phyloP scores from a whole-genome alignment of 2,329 filamentous ascomycete genomes.

The Diplodia scrobiculata region DNA sequence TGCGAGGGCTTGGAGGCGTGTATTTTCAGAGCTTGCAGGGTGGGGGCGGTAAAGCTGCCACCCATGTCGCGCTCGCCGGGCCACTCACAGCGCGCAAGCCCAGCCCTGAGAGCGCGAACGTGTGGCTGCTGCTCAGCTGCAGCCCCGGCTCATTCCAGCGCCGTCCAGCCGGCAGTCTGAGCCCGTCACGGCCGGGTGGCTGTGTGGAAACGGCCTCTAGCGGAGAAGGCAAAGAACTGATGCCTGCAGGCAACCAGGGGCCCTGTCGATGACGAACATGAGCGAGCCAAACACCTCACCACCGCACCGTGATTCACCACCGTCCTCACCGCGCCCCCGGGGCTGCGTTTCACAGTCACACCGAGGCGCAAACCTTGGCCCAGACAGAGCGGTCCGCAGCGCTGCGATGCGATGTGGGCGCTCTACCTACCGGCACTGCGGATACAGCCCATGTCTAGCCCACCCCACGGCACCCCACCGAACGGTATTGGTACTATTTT shows the following conservation, averaged over 20 bases:
- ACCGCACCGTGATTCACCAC: not conserved
- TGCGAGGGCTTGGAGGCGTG: conserved; percentile 29
- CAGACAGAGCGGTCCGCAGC: not conserved
- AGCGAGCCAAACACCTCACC: not conserved
- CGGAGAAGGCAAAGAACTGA: conserved; percentile 1
- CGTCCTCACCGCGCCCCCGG: not conserved
- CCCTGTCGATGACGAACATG: conserved; percentile 5
- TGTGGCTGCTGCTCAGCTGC: conserved; percentile 11
- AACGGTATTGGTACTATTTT: not conserved
- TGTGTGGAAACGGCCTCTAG: not conserved
- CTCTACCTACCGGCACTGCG: not conserved
- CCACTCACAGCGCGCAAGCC: conserved; percentile 9
- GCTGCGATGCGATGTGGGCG: not conserved
- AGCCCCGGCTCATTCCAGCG: conserved; percentile 20
- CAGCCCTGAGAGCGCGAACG: conserved; percentile 3
- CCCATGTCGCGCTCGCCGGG: conserved; percentile 4
- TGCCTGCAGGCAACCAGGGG: conserved; percentile 17
- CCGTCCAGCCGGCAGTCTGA: conserved; percentile 9
- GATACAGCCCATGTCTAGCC: not conserved
- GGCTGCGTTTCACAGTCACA: conserved; percentile 3
- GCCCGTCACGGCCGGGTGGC: not conserved
- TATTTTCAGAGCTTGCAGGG: conserved; percentile 27
- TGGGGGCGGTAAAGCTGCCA: conserved; percentile 29
- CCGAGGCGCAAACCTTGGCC: not conserved
- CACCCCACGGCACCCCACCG: conserved; percentile 14